phyloP scores from a whole-genome alignment of 1,284 basidiomycete genomes.

The Naganishia liquefaciens region DNA sequence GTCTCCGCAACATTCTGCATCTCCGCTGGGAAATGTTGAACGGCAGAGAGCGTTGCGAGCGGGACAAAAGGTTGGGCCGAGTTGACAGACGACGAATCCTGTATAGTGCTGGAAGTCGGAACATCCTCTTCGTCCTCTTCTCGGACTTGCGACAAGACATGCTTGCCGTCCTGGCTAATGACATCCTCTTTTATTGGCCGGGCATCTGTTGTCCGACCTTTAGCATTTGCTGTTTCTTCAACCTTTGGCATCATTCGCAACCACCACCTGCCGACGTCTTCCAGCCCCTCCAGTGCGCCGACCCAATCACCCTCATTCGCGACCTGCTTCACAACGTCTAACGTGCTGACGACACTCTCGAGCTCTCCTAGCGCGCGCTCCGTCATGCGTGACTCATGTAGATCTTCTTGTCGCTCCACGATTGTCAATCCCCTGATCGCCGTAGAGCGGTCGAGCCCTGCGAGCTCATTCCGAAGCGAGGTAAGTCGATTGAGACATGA shows the following conservation, averaged over 20 bases:
- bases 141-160: conserved; percentile 19
- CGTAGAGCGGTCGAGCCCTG: conserved; percentile 72
- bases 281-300: conserved; percentile 74
- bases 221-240: not conserved
- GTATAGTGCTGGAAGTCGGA: not conserved
- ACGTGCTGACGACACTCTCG: conserved; percentile 71
- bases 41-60: conserved; percentile 10
- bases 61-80: not conserved
- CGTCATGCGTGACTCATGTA: conserved; percentile 64
- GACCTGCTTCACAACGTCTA: conserved; percentile 67
- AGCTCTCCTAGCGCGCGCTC: conserved; percentile 67
- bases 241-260: conserved; percentile 42
- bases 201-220: not conserved
- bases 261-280: conserved; percentile 72
- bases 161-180: conserved; percentile 28
- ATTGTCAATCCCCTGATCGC: conserved; percentile 76
- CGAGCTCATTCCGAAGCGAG: conserved; percentile 69
- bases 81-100: not conserved
- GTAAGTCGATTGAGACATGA: conserved; percentile 77
- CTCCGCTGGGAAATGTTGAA: conserved; percentile 19
- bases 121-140: conserved; percentile 15
- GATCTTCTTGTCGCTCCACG: conserved; percentile 65
- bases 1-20: conserved; percentile 16
- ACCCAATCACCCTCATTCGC: conserved; percentile 81
- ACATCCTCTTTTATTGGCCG: conserved; percentile 7